Base-by-base conservation (phyloP, 352 stramenopile species). In the Pythium grandisporangium region DNA sequence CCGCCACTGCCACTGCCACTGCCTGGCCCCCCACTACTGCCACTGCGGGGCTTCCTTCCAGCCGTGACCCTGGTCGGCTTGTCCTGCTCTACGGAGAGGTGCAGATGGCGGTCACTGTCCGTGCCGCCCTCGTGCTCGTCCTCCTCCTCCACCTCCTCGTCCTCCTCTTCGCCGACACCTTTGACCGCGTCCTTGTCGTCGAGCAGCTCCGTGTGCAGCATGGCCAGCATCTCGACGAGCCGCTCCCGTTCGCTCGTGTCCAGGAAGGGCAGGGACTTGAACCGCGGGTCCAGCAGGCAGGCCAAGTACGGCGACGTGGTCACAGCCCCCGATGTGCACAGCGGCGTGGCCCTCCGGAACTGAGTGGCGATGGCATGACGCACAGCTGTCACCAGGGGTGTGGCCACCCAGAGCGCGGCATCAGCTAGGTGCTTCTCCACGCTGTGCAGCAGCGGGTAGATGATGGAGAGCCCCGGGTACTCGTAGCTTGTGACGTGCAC, bases 211-310 rank as follows among this genome's bases (percentile, higher is more conserved):
- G 55, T 45, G 23, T 83, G 66, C 17, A 86, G 56, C 30, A 76
- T 30, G 19, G 71, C 54, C 10, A 85, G 65, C 45, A 77, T 60
- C 37, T 71, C 56, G 2, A 83, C 44, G 5, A 88, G 54, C 14
- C 58, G 63, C 5, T 78, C 58, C 22, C 74, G 77, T 25, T 85
- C 69, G 20, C 26, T 47, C n/a, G 35, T 21, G n/a, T 69, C 51
- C 2, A 89, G 51, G 33, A 89, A 89, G 19, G 72, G 66, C 24
- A 91, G 37, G 14, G 62, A 62, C 54, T 88, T 91, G 53, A 88
- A 87, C 13, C 77, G 71, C 2, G 74, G 74, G 30, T 86, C 74
- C 11, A 91, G 40, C 12, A 87, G 50, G 39, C 71, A 86, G 27
- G 72, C 68, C 40, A 88, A 42, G 38, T 86, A 84, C 10, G 70